Evolutionary conservation across 164 flowering plant genomes (phyloP), one percentile per base, ranked within the genome.

Genomic region (Vitis cinerea): DNA sequence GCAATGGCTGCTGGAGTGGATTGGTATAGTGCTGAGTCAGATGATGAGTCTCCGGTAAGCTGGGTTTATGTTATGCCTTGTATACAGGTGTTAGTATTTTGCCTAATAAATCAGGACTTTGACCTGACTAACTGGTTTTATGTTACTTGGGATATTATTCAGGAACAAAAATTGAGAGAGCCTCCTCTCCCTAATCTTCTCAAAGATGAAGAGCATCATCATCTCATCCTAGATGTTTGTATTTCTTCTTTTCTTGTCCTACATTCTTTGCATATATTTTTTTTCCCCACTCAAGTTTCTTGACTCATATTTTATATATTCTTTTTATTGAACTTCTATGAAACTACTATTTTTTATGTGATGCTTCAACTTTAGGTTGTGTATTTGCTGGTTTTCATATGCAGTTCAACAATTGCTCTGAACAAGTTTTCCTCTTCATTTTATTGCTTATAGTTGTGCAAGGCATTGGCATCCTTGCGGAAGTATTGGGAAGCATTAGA

Each of bases 1-100:
- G 89, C 83, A n/a, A 50, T 81, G 75, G 96, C 94, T 37, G 90
- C 96, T 74, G 97, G 97, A 71, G 59, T 83, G 69, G 91, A 84
- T 17, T 90, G 89, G 88, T 71, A 73, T 9, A 86, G 90, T 83
- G 98, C 88, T 78, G 86, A 86, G 72, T 86, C 90, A 31, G 90
- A 86, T 68, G 87, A 87, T 65, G 97, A 92, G 66, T 69, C 82
- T 67, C 79, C 59, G 78, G 92, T 84, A 80, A 69, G n/a, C 23
- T 27, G 14, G 23, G 59, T 58, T 7, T 58, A 16, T 67, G 64
- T 66, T 10, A 56, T 30, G 13, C 27, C 12, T 37, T 37, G 44
- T 37, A 37, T 37, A 37, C 44, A 37, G 44, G 44, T 37, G 44
- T 37, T 37, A 37, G 44, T 37, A 37, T 37, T 37, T 49, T 30